These are phyloP conservation scores for Diaporthe aspalathi DNA, from an alignment of 2,329 filamentous ascomycete species.

Conservation along the genomic window DNA sequence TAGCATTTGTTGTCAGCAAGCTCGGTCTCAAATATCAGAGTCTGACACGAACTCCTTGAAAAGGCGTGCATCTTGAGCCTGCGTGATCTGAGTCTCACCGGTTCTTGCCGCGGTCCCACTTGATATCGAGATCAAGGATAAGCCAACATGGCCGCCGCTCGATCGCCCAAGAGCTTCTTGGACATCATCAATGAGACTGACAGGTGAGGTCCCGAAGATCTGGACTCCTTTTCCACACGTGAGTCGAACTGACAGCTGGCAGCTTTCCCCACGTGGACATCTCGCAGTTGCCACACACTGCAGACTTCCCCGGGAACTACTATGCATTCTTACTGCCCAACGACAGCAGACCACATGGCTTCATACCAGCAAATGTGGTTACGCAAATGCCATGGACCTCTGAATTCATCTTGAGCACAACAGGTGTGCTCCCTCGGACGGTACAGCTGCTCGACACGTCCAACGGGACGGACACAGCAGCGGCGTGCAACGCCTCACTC, in stretches of 20 bases:
- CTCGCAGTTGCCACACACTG: slow-evolving; percentile 52
- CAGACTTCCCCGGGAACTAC: slow-evolving; percentile 27
- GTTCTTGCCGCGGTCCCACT: not conserved
- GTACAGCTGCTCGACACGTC: slow-evolving; percentile 48
- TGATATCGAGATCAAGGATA: not conserved
- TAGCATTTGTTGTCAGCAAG: too few relatives aligned
- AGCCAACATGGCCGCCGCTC: slow-evolving; percentile 19
- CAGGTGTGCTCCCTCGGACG: slow-evolving; percentile 45
- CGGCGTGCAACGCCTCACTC: slow-evolving; percentile 52
- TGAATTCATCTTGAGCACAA: slow-evolving; percentile 48
- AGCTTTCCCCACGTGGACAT: slow-evolving; percentile 59
- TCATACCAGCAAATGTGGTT: slow-evolving; percentile 59
- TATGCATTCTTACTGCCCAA: slow-evolving; percentile 59
- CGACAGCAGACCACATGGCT: slow-evolving; percentile 61
- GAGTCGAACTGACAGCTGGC: not conserved
- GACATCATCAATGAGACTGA: slow-evolving; percentile 37
- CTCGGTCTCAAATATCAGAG: not conserved
- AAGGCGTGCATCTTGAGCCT: too few relatives aligned
- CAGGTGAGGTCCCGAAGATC: slow-evolving; percentile 20
- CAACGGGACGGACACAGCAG: slow-evolving; percentile 43
- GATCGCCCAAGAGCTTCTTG: slow-evolving; percentile 25
- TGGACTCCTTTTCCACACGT: too few relatives aligned
- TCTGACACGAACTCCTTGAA: too few relatives aligned
- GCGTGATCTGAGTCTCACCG: not conserved
- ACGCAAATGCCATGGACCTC: slow-evolving; percentile 58